These are phyloP conservation scores for Linanthus parryae DNA, from an alignment of 148 eudicot species.

Conservation along the genomic window DNA sequence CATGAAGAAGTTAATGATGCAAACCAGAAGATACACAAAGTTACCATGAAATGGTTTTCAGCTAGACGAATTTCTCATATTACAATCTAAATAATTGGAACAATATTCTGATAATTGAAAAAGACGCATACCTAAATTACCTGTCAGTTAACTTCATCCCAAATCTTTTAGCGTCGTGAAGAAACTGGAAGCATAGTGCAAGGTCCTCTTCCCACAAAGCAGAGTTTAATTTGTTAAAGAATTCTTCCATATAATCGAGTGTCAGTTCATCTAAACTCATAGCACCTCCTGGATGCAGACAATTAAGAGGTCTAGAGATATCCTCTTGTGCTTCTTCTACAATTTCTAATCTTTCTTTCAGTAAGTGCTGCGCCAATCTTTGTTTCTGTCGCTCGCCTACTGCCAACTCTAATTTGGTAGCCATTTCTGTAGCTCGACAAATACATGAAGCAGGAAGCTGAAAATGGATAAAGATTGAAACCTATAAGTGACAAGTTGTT, in stretches of 20 bases:
- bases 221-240: constrained; percentile 36
- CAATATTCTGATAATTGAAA: too few relatives aligned
- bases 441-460: constrained; percentile 80
- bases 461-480: constrained; percentile 8
- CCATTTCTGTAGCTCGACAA: constrained; percentile 57
- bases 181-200: constrained; percentile 22
- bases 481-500: too few relatives aligned
- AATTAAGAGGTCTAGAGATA: constrained; percentile 6
- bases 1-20: too few relatives aligned
- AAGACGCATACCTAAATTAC: not conserved
- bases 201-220: constrained; percentile 33
- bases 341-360: constrained; percentile 6
- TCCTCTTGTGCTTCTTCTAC: constrained; percentile 12
- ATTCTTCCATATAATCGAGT: constrained; percentile 21
- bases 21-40: too few relatives aligned
- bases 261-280: constrained; percentile 14
- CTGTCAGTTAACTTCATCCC: constrained; percentile 36
- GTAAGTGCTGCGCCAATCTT: constrained; percentile 6
- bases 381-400: constrained; percentile 34
- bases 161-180: constrained; percentile 45
- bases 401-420: constrained; percentile 56
- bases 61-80: not conserved
- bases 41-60: not conserved
- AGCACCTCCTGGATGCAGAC: constrained; percentile 6
- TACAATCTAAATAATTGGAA: not conserved